These are phyloP conservation scores for Eimeria necatrix DNA, from an alignment of 169 alveolate genomes.

Conservation along the genomic window DNA sequence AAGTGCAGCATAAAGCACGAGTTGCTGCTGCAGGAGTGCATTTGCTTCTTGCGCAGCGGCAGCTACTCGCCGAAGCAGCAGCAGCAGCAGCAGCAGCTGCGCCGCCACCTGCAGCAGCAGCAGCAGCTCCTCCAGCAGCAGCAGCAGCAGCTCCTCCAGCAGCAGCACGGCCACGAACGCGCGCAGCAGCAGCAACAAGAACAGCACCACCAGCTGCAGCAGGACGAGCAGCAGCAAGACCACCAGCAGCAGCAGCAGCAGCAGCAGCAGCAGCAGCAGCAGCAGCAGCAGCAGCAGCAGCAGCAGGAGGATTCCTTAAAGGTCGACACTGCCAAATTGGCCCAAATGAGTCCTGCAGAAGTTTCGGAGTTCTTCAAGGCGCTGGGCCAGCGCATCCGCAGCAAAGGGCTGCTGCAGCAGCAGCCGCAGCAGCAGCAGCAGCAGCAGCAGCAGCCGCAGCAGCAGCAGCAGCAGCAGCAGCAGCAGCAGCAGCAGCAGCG, in stretches of 20 bases:
- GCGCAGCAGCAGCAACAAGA: not conserved
- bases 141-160: constrained; percentile 13
- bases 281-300: constrained; percentile 31
- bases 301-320: not conserved
- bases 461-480: not conserved
- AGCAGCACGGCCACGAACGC: not conserved
- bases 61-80: not conserved
- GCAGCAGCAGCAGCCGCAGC: constrained; percentile 14
- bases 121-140: constrained; percentile 1
- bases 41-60: not conserved
- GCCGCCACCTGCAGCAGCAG: not conserved
- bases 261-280: constrained; percentile 7
- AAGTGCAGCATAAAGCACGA: constrained; percentile 11
- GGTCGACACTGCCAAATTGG: not conserved
- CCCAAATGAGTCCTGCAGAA: not conserved
- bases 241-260: constrained; percentile 1
- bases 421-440: constrained; percentile 23
- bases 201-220: not conserved
- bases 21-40: not conserved
- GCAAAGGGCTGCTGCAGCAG: constrained; percentile 8
- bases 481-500: not conserved
- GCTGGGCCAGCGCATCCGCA: not conserved
- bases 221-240: not conserved
- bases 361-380: not conserved
- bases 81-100: constrained; percentile 13